phyloP scores from a whole-genome alignment of 768 basidiomycete species.

The Boletus edulis region DNA sequence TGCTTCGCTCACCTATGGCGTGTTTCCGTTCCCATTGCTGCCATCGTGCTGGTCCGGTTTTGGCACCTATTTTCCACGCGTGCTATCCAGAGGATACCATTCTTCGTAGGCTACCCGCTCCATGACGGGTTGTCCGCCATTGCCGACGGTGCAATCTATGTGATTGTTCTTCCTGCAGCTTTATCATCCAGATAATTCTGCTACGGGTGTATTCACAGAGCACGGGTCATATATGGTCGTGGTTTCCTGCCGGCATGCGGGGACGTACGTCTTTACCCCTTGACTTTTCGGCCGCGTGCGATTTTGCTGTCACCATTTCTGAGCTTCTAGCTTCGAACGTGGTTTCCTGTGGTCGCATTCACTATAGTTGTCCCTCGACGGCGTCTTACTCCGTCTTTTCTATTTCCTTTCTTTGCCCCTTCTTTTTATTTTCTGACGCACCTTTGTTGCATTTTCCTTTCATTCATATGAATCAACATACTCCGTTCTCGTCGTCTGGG shows the following conservation, averaged over 20 bases:
- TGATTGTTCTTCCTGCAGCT: background rate
- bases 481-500: background rate
- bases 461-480: slow-evolving; percentile 1
- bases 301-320: background rate
- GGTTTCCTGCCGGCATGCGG: background rate
- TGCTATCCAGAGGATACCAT: background rate
- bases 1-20: background rate
- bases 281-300: background rate
- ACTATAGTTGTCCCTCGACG: background rate
- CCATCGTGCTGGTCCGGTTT: background rate
- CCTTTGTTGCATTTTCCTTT: background rate
- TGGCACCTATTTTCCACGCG: background rate
- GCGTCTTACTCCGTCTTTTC: background rate
- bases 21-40: background rate
- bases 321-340: slow-evolving; percentile 11
- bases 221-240: background rate
- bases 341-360: background rate
- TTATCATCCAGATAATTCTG: background rate
- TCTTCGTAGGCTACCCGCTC: background rate
- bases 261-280: background rate
- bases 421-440: background rate
- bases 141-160: background rate
- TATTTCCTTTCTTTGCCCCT: background rate
- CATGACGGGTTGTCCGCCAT: background rate
- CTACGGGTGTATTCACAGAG: background rate